These are phyloP conservation scores for Fusarium sp. DNA, from an alignment of 2,329 filamentous ascomycete genomes.

Conservation along the genomic window DNA sequence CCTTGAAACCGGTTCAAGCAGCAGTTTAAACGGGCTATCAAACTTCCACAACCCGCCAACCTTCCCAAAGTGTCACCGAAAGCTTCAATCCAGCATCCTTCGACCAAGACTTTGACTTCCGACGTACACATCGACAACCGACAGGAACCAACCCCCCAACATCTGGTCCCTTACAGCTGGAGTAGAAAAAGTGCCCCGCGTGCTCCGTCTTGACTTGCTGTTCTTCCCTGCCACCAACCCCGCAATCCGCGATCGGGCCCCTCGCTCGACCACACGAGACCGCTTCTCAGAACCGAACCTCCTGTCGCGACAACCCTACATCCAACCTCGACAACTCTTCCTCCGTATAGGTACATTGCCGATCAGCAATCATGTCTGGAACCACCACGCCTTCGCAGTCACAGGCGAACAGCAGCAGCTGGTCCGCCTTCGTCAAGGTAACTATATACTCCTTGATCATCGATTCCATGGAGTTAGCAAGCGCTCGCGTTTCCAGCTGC, in stretches of 20 bases:
- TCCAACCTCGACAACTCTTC: slow-evolving; percentile 3
- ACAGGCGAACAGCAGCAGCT: slow-evolving; percentile 60
- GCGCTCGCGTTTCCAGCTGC: slow-evolving; percentile 15
- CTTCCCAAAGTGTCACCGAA: not conserved
- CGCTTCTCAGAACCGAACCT: slow-evolving; percentile 27
- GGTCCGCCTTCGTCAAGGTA: slow-evolving; percentile 67
- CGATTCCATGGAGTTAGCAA: slow-evolving; percentile 1
- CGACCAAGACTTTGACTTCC: not conserved
- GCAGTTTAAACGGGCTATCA: not conserved
- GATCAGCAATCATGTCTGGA: slow-evolving; percentile 47
- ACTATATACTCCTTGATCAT: slow-evolving; percentile 11
- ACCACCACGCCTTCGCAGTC: slow-evolving; percentile 49
- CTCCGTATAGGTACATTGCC: slow-evolving; percentile 7
- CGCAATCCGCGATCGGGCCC: slow-evolving; percentile 44
- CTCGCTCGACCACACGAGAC: slow-evolving; percentile 38
- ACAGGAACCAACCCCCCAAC: not conserved
- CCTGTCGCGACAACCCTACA: slow-evolving; percentile 23
- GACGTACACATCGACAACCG: slow-evolving; percentile 2
- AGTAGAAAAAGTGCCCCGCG: slow-evolving; percentile 24
- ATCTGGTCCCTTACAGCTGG: slow-evolving; percentile 15
- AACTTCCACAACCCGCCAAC: slow-evolving; percentile 1
- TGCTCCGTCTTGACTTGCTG: slow-evolving; percentile 23
- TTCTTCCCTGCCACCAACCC: slow-evolving; percentile 37
- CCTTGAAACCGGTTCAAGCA: slow-evolving; percentile 3
- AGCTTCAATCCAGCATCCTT: not conserved